phyloP scores from a whole-genome alignment of 495 filamentous ascomycete genomes.

The Penicillium pancosmium region DNA sequence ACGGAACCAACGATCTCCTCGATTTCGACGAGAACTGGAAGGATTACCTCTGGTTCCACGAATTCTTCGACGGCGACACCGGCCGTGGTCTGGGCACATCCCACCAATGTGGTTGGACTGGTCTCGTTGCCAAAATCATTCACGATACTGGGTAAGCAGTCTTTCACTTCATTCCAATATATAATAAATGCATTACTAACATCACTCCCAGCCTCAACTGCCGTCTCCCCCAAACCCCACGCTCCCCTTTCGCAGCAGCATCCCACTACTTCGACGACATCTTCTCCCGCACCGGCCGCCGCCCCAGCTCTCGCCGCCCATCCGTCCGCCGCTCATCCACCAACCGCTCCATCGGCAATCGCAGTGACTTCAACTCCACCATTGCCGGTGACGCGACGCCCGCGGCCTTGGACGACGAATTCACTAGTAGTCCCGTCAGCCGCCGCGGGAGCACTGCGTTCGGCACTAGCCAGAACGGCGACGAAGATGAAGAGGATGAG shows the following conservation, averaged over 20 bases:
- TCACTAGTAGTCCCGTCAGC: conserved; percentile 27
- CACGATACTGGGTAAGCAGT: conserved; percentile 85
- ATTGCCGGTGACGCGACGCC: conserved; percentile 28
- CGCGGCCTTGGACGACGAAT: conserved; percentile 32
- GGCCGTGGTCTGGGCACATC: conserved; percentile 89
- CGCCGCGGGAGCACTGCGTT: conserved; percentile 31
- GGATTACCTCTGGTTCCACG: conserved; percentile 92
- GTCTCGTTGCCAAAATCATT: conserved; percentile 92
- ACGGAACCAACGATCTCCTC: conserved; percentile 76
- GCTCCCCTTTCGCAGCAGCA: conserved; percentile 79
- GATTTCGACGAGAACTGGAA: conserved; percentile 92
- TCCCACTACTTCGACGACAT: conserved; percentile 95
- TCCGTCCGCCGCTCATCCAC: conserved; percentile 80
- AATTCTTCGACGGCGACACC: conserved; percentile 94
- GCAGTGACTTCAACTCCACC: conserved; percentile 75
- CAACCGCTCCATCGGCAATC: conserved; percentile 77
- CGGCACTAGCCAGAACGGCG: conserved; percentile 30
- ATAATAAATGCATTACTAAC: conserved; percentile 18
- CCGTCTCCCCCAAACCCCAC: conserved; percentile 89
- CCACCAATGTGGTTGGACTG: conserved; percentile 98
- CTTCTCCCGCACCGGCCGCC: conserved; percentile 57
- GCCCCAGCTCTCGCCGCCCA: conserved; percentile 41
- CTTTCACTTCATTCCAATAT: background rate
- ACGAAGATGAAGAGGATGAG: conserved; percentile 59
- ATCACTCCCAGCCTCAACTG: conserved; percentile 68